Percentiles rank a stretch among this genome's conserved stretches.
phyloP scores from a whole-genome alignment of 2,329 filamentous ascomycete genomes.

The Orbilia blumenaviensis region DNA sequence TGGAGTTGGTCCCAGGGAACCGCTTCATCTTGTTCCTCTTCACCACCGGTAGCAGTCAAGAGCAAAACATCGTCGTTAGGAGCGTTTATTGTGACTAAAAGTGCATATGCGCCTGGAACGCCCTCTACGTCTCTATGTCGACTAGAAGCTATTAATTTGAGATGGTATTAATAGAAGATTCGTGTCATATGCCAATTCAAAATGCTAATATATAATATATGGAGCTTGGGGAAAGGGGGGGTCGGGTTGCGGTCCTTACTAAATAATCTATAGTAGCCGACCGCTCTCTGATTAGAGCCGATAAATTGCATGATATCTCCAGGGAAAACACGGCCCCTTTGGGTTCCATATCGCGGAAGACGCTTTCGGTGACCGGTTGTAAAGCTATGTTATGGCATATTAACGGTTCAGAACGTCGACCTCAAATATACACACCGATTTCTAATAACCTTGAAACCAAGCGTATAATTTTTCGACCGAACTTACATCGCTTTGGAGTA shows the following conservation, averaged over 20 bases:
- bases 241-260: too few species aligned
- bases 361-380: neutral
- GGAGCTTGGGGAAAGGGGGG: too few species aligned
- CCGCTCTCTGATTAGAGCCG: neutral
- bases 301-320: neutral
- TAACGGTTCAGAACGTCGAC: too few species aligned
- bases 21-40: neutral
- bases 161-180: too few species aligned
- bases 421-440: too few species aligned
- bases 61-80: neutral
- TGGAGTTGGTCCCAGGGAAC: neutral
- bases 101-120: neutral
- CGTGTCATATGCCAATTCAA: too few species aligned
- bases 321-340: neutral
- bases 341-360: neutral
- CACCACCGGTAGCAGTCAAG: neutral
- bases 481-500: neutral
- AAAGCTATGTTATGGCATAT: too few species aligned
- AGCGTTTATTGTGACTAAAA: neutral
- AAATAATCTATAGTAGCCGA: neutral
- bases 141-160: neutral
- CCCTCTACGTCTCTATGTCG: neutral
- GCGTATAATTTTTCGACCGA: neutral
- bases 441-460: too few species aligned
- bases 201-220: neutral